Conservation (phyloP, 257 asterid species). For the Jaltomata sinuosa region DNA sequence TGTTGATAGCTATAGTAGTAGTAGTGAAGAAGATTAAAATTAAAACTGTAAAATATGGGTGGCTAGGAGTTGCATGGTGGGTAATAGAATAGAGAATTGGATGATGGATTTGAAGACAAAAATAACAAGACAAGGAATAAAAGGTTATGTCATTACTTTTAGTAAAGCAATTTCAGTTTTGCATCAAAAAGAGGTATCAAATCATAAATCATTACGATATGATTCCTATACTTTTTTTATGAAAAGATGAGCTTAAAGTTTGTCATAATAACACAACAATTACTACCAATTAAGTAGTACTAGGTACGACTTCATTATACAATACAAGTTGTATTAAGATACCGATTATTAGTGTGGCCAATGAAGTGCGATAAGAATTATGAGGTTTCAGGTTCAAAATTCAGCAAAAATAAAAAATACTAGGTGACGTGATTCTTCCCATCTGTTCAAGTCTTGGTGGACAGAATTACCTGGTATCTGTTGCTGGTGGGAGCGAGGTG, state of each 20-base stretch:
- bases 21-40: not conserved
- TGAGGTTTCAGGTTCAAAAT: too few relatives aligned
- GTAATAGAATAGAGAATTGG: not conserved
- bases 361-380: too few relatives aligned
- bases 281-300: not conserved
- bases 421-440: too few relatives aligned
- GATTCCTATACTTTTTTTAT: not conserved
- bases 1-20: not conserved
- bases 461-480: too few relatives aligned
- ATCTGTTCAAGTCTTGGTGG: too few relatives aligned
- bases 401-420: too few relatives aligned
- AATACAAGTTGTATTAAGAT: not conserved
- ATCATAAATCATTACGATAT: slow-evolving; percentile 1
- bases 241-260: not conserved
- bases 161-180: not conserved
- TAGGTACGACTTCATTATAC: too few relatives aligned
- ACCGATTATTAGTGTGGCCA: too few relatives aligned
- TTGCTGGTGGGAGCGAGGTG: too few relatives aligned
- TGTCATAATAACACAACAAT: not conserved
- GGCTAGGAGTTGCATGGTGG: not conserved
- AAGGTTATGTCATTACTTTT: not conserved
- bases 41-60: not conserved
- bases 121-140: not conserved
- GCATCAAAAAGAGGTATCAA: not conserved
- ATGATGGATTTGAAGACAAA: not conserved